Conservation (phyloP, 306 rosid genomes). For the Delonix regia region DNA sequence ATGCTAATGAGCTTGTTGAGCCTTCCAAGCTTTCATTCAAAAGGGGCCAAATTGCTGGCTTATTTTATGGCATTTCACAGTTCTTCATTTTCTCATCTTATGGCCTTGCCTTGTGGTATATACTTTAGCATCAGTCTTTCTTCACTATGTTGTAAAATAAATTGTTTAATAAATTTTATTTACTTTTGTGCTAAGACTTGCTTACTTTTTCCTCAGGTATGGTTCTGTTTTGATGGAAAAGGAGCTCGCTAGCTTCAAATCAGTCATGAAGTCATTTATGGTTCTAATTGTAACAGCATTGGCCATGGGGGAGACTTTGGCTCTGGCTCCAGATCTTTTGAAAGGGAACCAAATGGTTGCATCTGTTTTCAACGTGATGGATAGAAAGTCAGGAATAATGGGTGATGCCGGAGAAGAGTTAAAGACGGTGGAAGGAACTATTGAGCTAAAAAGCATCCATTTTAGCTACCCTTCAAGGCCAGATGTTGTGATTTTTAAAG, state of each 20-base stretch:
- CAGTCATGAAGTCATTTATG: constrained; percentile 94
- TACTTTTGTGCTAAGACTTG: constrained; percentile 26
- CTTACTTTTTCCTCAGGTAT: constrained; percentile 61
- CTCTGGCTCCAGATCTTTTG: constrained; percentile 89
- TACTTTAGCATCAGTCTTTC: constrained; percentile 23
- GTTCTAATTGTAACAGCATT: constrained; percentile 88
- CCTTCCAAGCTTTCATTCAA: constrained; percentile 79
- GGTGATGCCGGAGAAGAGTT: constrained; percentile 77
- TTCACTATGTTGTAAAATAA: constrained; percentile 11
- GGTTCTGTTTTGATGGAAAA: constrained; percentile 91
- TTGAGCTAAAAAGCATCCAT: constrained; percentile 74
- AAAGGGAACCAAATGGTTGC: constrained; percentile 97
- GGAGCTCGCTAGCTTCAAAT: constrained; percentile 87
- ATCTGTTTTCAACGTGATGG: constrained; percentile 83
- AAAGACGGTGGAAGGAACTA: constrained; percentile 73
- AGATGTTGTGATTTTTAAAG: constrained; percentile 77
- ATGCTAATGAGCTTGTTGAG: constrained; percentile 74
- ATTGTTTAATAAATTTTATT: constrained; percentile 3
- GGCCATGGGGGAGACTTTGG: constrained; percentile 94
- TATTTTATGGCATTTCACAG: constrained; percentile 85
- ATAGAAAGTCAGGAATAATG: constrained; percentile 65
- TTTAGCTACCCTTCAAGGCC: constrained; percentile 95
- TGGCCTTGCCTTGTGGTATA: constrained; percentile 94
- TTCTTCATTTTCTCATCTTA: constrained; percentile 97
- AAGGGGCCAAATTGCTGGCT: constrained; percentile 93